These are phyloP conservation scores for Penicillium roqueforti DNA, from an alignment of 495 filamentous ascomycete genomes.

Conservation along the genomic window DNA sequence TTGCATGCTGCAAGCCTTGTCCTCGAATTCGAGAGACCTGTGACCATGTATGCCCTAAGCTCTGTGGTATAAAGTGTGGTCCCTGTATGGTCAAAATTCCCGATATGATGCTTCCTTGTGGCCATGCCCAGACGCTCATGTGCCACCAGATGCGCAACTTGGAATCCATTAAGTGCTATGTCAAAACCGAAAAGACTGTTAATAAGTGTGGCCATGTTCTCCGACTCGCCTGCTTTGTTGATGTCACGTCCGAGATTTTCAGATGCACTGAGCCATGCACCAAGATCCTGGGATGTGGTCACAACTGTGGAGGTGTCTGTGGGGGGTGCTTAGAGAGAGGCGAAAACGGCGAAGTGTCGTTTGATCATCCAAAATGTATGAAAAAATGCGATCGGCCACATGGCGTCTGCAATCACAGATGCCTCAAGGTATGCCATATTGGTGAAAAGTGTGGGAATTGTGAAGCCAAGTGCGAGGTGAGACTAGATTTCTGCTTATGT, in stretches of 20 bases:
- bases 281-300: not conserved
- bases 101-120: slow-evolving; percentile 9
- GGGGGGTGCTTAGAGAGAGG: too few species aligned
- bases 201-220: slow-evolving; percentile 1
- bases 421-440: slow-evolving; percentile 1
- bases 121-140: not conserved
- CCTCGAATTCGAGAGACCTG: slow-evolving; percentile 8
- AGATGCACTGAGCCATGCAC: slow-evolving; percentile 3
- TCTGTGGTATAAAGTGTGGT: slow-evolving; percentile 10
- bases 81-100: slow-evolving; percentile 2
- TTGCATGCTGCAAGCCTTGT: slow-evolving; percentile 13
- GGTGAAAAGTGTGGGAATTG: slow-evolving; percentile 43
- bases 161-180: not conserved
- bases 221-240: not conserved
- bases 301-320: too few species aligned
- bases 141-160: slow-evolving; percentile 1
- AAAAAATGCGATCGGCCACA: slow-evolving; percentile 11
- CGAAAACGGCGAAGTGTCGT: not conserved
- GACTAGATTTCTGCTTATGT: slow-evolving; percentile 35
- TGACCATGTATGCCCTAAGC: slow-evolving; percentile 8
- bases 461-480: slow-evolving; percentile 47
- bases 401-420: slow-evolving; percentile 7
- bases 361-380: slow-evolving; percentile 1
- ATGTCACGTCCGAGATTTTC: slow-evolving; percentile 5
- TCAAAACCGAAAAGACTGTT: slow-evolving; percentile 3